These are phyloP conservation scores for Russula griseocarnosa DNA, from an alignment of 768 basidiomycete genomes.

Conservation along the genomic window DNA sequence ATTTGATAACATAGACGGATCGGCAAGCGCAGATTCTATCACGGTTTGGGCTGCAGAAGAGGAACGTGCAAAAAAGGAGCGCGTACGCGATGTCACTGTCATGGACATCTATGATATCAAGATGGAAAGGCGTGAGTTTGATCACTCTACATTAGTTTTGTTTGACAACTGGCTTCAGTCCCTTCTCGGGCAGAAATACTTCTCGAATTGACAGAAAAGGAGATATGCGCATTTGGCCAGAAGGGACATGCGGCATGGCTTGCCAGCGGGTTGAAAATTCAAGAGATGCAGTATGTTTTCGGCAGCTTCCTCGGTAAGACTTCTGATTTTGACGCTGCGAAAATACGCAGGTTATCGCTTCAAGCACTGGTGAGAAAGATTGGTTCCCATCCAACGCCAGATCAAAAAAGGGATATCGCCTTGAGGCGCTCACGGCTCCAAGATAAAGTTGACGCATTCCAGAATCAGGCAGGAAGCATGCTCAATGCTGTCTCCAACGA, in stretches of 20 bases:
- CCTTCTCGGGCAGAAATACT: neutral
- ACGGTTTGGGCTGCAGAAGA: neutral
- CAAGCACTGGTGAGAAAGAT: too few relatives aligned
- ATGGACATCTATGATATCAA: neutral
- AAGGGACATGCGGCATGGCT: constrained; percentile 4
- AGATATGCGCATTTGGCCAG: neutral
- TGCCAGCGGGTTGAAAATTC: neutral
- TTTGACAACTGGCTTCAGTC: neutral
- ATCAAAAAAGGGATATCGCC: too few relatives aligned
- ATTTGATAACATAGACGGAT: too few relatives aligned
- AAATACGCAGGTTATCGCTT: neutral
- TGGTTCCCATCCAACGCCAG: too few relatives aligned
- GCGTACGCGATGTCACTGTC: neutral
- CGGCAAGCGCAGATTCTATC: too few relatives aligned
- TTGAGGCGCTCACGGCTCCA: too few relatives aligned
- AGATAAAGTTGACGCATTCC: too few relatives aligned
- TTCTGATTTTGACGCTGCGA: neutral
- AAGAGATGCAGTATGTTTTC: constrained; percentile 7
- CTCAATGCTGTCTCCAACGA: too few relatives aligned
- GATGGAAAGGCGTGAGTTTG: neutral
- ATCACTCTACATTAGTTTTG: too few relatives aligned
- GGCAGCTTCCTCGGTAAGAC: neutral
- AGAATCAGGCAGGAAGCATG: too few relatives aligned
- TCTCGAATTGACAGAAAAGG: neutral
- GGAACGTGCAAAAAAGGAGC: neutral